Evolutionary conservation across 148 eudicot species (phyloP).

Genomic region (Hydrangea macrophylla): DNA sequence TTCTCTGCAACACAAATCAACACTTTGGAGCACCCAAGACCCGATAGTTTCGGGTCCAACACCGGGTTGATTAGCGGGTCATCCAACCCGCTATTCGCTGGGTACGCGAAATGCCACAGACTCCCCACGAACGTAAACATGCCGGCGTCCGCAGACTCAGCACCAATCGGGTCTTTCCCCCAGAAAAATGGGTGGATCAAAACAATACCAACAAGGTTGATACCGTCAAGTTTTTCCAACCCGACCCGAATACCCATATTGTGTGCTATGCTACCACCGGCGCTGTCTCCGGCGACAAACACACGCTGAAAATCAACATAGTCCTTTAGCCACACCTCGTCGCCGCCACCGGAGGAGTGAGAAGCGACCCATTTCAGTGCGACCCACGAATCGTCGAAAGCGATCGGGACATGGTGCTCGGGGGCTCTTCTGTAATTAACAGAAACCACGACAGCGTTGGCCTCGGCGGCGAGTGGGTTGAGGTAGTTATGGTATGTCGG

Average conservation of each 20-base stretch:
- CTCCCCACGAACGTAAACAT: not conserved
- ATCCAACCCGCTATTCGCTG: slow-evolving; percentile 11
- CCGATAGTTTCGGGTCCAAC: slow-evolving; percentile 13
- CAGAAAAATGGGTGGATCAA: slow-evolving; percentile 25
- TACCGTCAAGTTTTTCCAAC: not conserved
- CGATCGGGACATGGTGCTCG: slow-evolving; percentile 35
- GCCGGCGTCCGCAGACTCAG: not conserved
- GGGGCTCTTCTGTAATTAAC: slow-evolving; percentile 48
- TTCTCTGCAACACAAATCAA: slow-evolving; percentile 30
- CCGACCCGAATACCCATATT: slow-evolving; percentile 24
- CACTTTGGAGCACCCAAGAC: slow-evolving; percentile 28
- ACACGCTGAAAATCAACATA: slow-evolving; percentile 27
- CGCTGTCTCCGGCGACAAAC: slow-evolving; percentile 57
- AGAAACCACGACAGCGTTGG: slow-evolving; percentile 33
- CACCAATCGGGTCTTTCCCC: slow-evolving; percentile 14
- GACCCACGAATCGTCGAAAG: slow-evolving; percentile 36
- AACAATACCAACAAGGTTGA: slow-evolving; percentile 10
- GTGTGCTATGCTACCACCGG: slow-evolving; percentile 47
- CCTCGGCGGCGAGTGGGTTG: slow-evolving; percentile 16
- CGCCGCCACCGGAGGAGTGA: not conserved
- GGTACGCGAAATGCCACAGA: slow-evolving; percentile 20
- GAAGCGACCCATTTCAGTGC: slow-evolving; percentile 31
- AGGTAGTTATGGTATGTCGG: slow-evolving; percentile 20
- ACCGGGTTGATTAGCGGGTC: slow-evolving; percentile 34
- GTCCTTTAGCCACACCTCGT: slow-evolving; percentile 39